Evolutionary conservation across 345 rosid genomes (phyloP).

Genomic region (Acer negundo): DNA sequence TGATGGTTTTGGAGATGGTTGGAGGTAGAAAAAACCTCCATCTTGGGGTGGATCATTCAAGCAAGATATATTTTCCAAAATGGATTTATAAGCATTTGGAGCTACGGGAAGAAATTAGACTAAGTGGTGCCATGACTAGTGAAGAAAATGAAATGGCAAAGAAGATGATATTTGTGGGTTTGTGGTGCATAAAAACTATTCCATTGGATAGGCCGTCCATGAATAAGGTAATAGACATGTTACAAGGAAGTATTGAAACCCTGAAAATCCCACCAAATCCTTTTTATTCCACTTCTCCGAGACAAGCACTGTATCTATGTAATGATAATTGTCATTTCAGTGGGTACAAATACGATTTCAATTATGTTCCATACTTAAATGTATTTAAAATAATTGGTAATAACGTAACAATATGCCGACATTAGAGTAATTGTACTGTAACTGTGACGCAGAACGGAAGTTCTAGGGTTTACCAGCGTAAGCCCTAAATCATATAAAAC

Average conservation of each 20-base stretch:
- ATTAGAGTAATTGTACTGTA: too few relatives aligned
- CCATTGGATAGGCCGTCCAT: constrained; percentile 12
- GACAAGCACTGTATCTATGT: too few relatives aligned
- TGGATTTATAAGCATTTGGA: constrained; percentile 7
- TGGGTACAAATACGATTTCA: too few relatives aligned
- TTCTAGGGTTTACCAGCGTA: too few relatives aligned
- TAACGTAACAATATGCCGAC: too few relatives aligned
- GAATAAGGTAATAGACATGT: constrained; percentile 3
- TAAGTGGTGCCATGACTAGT: too few relatives aligned
- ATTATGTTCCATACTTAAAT: too few relatives aligned
- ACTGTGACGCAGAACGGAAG: too few relatives aligned
- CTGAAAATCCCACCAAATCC: neutral
- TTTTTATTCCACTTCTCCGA: too few relatives aligned
- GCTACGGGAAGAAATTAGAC: neutral
- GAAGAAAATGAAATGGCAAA: constrained; percentile 8
- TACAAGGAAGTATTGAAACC: neutral
- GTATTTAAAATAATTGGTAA: too few relatives aligned
- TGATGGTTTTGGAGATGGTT: constrained; percentile 33
- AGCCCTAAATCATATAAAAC: too few relatives aligned
- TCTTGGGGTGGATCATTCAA: neutral
- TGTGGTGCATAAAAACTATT: neutral
- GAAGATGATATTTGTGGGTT: constrained; percentile 3
- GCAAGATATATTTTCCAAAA: constrained; percentile 14
- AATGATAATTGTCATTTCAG: too few relatives aligned
- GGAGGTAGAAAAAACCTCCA: neutral